Percentiles rank a stretch among this genome's conserved stretches.
phyloP scores from a whole-genome alignment of 768 basidiomycete species.

The Mycena albidolilacea region DNA sequence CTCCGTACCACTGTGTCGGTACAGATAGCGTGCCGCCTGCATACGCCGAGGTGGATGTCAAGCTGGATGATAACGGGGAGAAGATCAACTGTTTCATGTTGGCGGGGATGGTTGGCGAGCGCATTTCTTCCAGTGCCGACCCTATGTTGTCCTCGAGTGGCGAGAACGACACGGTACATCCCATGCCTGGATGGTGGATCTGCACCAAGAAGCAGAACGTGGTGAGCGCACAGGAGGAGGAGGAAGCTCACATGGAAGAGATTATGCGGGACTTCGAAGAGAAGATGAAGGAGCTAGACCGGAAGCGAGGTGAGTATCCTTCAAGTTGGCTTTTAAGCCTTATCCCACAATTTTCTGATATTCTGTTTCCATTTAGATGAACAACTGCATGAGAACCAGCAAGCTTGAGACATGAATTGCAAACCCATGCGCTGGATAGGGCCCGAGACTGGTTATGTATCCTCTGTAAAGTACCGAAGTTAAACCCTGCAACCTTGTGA shows the following conservation, averaged over 20 bases:
- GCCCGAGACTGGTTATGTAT: too few relatives aligned
- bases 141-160: slow-evolving; percentile 10
- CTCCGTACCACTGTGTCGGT: slow-evolving; percentile 28
- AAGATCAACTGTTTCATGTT: slow-evolving; percentile 46
- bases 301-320: too few relatives aligned
- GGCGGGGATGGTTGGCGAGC: slow-evolving; percentile 45
- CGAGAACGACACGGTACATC: slow-evolving; percentile 18
- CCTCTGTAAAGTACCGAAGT: too few relatives aligned
- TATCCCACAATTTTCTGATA: too few relatives aligned
- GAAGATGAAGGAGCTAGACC: too few relatives aligned
- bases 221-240: background rate
- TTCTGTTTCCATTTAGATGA: too few relatives aligned
- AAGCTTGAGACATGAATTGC: too few relatives aligned
- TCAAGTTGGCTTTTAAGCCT: too few relatives aligned
- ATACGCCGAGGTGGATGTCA: slow-evolving; percentile 36
- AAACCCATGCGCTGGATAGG: too few relatives aligned
- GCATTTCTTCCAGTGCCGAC: slow-evolving; percentile 15
- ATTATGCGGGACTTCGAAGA: too few relatives aligned
- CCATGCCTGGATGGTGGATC: slow-evolving; percentile 33
- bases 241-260: background rate
- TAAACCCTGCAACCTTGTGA: too few relatives aligned
- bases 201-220: slow-evolving; percentile 16
- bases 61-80: slow-evolving; percentile 44
- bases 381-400: too few relatives aligned
- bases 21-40: slow-evolving; percentile 32